Evolutionary conservation across 164 flowering plant genomes (phyloP), one percentile per base, ranked within the genome.

Genomic region (Sextonia rubra): DNA sequence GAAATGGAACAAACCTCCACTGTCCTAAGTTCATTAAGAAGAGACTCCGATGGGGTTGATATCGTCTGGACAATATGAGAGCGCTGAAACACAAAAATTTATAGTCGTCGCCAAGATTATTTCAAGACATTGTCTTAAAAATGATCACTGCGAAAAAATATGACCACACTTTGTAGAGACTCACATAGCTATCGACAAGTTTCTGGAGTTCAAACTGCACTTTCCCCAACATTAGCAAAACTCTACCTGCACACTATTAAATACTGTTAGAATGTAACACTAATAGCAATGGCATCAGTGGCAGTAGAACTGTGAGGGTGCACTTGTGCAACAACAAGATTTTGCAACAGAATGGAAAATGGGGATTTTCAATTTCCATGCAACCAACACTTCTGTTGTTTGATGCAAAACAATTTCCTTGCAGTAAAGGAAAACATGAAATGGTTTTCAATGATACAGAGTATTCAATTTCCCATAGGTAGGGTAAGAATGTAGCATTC

Each of bases 21-120:
- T 27, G 84, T 90, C 44, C 81, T 86, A 74, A 94, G 91, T 75
- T 94, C 97, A 77, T 87, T 90, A 22, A 94, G 92, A 83, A 94
- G 97, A 71, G 97, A 92, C 76, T 92, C 97, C 52, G 97, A 94
- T 37, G 98, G 98, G 47, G 80, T 78, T 72, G 95, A 85, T 69
- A 94, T 91, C 25, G 98, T 94, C 83, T 85, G 89, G 69, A 75
- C 71, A 74, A 94, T 85, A 85, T 94, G 97, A 65, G 91, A 84
- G 20, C 98, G 88, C 98, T 92, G 96, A 73, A 87, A 81, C 15
- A 71, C 11, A 60, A 14, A 75, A 69, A 76, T 20, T 18, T 60
- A 69, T 3, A 27, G 63, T 65, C 49, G 52, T 56, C 62, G 66
- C 24, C 63, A 64, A 2, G 22, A 23, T 37, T 69, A 70, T 69